Base-by-base conservation (phyloP, 2,329 filamentous ascomycete species). In the Nemania sp. region DNA sequence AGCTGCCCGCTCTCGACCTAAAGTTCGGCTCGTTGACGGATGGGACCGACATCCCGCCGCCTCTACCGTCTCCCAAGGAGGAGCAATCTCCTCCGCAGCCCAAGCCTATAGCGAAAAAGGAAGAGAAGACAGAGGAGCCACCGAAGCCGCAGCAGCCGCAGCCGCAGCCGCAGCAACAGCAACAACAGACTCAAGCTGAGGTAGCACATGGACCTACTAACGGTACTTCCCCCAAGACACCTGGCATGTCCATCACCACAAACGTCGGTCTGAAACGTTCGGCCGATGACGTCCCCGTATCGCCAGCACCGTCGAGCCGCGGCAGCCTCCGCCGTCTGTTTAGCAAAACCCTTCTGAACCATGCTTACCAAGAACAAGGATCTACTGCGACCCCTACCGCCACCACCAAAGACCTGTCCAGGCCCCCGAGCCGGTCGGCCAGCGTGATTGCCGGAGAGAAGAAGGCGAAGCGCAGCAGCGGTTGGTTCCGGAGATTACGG, bases 21-120 rank as follows among this genome's bases (percentile, higher is more conserved):
- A 78, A 82, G 61, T 83, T 84, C 62, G 75, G 77, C 54, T 81
- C 77, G 41, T 73, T 85, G 65, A 84, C 82, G 37, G 81, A 84
- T 34, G 82, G 82, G 49, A 85, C 82, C 66, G 66, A 81, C 64
- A 85, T 85, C 60, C 82, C 82, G 37, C 79, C 82, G 24, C 82
- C 82, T 20, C 74, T 73, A 41, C 80, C 80, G 15, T 84, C 81
- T 42, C 81, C 81, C 48, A 65, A 66, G 49, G 70, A 75, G 61
- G 77, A 80, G 36, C 26, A 31, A 20, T 28, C 36, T 19, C 28
- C 46, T 24, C 36, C 28, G 17, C 46, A 41, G 23, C 46, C 26
- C 4, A 19, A 41, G 26, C 8, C 28, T n/a, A n/a, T n/a, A n/a
- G n/a, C n/a, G n/a, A n/a, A n/a, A n/a, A n/a, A n/a, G n/a, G n/a